Percentiles rank a stretch among this genome's conserved stretches.
These are phyloP conservation scores for Peronosclerospora sorghi DNA, from an alignment of 352 stramenopile species.

Conservation along the genomic window DNA sequence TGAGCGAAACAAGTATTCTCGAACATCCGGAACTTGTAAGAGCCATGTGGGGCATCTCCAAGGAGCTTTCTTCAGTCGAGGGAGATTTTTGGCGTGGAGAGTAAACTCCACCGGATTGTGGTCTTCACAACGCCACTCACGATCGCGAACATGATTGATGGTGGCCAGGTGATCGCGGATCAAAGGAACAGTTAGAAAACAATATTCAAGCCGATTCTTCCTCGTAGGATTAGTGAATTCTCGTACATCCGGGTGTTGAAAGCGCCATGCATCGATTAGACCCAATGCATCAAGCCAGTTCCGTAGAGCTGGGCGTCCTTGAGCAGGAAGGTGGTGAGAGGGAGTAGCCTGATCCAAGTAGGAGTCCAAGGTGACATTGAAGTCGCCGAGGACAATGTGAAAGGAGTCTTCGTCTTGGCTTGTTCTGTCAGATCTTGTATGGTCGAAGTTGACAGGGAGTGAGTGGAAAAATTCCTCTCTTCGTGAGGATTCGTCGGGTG, in stretches of 20 bases:
- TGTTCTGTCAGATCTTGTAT: background rate
- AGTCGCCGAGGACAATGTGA: background rate
- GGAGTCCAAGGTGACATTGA: background rate
- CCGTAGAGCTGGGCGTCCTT: background rate
- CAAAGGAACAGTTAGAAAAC: constrained; percentile 6
- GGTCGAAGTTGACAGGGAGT: no score
- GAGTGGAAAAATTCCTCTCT: background rate
- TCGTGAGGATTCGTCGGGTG: background rate
- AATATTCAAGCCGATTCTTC: constrained; percentile 9
- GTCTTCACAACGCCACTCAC: no score
- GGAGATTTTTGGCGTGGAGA: background rate
- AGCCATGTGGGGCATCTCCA: constrained; percentile 7
- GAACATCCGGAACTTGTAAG: background rate
- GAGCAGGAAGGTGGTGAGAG: background rate
- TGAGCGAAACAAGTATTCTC: background rate
- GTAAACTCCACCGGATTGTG: constrained; percentile 2
- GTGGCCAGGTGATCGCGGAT: constrained; percentile 3
- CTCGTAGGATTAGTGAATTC: constrained; percentile 4
- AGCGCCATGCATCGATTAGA: constrained; percentile 7
- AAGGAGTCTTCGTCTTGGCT: background rate
- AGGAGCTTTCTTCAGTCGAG: background rate
- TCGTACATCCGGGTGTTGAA: background rate
- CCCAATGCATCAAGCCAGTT: constrained; percentile 4
- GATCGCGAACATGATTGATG: constrained; percentile 3
- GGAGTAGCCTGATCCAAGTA: background rate